These are phyloP conservation scores for Emydomyces testavorans DNA, from an alignment of 2,329 filamentous ascomycete genomes.

Conservation along the genomic window DNA sequence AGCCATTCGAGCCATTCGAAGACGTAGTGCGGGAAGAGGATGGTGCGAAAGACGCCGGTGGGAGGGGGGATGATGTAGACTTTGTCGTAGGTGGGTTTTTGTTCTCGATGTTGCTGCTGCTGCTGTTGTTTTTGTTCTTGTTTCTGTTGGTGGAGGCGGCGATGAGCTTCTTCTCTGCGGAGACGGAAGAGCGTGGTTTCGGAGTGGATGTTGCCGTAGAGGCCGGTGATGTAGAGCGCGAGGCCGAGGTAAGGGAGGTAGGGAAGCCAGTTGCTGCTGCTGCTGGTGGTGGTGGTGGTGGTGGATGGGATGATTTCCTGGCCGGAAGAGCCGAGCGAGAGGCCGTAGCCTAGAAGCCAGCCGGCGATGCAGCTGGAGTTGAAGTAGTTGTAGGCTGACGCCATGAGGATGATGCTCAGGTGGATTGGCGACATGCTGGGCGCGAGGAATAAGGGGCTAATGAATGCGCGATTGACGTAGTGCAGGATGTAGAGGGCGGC, in stretches of 20 bases:
- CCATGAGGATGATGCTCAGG: conserved; percentile 52
- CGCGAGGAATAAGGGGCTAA: conserved; percentile 66
- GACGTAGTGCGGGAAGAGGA: conserved; percentile 89
- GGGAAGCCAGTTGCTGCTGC: conserved; percentile 36
- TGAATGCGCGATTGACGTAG: conserved; percentile 78
- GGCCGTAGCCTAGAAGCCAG: conserved; percentile 74
- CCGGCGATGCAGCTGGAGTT: conserved; percentile 69
- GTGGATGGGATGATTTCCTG: conserved; percentile 13
- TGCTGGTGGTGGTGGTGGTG: conserved; percentile 35
- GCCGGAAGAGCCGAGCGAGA: conserved; percentile 18
- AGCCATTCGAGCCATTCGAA: conserved; percentile 94
- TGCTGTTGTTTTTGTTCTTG: conserved; percentile 25
- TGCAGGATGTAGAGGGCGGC: conserved; percentile 54
- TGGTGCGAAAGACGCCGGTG: conserved; percentile 67
- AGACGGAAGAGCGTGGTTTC: conserved; percentile 86
- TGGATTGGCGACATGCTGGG: conserved; percentile 92
- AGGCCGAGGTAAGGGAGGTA: conserved; percentile 50
- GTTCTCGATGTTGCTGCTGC: conserved; percentile 31
- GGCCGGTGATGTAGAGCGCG: conserved; percentile 61
- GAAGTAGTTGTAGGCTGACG: conserved; percentile 61
- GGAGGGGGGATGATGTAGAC: conserved; percentile 75
- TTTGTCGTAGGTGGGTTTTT: conserved; percentile 48
- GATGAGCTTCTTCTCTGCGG: conserved; percentile 52
- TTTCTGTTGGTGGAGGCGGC: conserved; percentile 42
- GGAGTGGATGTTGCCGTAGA: conserved; percentile 73